Evolutionary conservation across 2,329 filamentous ascomycete species (phyloP), one percentile per base, ranked within the genome.

Genomic region (Phialophora expanda): DNA sequence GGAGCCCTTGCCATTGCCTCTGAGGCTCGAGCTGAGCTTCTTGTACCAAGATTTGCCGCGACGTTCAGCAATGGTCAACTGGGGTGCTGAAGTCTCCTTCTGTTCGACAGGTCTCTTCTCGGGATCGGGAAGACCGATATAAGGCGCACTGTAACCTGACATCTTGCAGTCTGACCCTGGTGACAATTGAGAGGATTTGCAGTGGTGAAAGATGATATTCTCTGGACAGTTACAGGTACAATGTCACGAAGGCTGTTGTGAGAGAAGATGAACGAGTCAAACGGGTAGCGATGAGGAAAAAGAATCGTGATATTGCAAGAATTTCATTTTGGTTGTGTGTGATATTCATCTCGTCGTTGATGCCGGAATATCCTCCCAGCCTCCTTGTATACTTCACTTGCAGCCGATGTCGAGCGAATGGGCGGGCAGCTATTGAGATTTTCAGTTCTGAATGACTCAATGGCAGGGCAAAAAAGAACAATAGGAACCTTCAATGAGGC

Each of bases 381-480:
- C 58, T 50, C 48, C 22, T n/a, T 20, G 46, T 61, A 53, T 54
- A 14, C 48, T 61, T 51, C 58, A 61, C 58, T 17, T 22, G 22
- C 24, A 11, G 34, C 32, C 6, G 17, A 12, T 34, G 17, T 41
- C 62, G 57, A 56, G 48, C 41, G 50, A 59, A 53, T 66, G 50
- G 56, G 38, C 26, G 44, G 51, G 32, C 50, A 38, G 22, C 51
- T n/a, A 64, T 64, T 64, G 61, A 61, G 51, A 3, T 28, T 48
- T 38, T 53, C 32, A 54, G 56, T 28, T 38, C 14, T 34, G 46
- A 30, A 53, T 63, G 62, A 62, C 60, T 61, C 44, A 56, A 56
- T 26, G 24, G 60, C 38, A 56, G 56, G 30, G 56, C 41, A 44
- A 56, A 50, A 61, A 62, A 58, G 17, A 56, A 68, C 66, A 66